Evolutionary conservation across 805 yeast species (phyloP).

Genomic region (Candida pseudoglaebosa): DNA sequence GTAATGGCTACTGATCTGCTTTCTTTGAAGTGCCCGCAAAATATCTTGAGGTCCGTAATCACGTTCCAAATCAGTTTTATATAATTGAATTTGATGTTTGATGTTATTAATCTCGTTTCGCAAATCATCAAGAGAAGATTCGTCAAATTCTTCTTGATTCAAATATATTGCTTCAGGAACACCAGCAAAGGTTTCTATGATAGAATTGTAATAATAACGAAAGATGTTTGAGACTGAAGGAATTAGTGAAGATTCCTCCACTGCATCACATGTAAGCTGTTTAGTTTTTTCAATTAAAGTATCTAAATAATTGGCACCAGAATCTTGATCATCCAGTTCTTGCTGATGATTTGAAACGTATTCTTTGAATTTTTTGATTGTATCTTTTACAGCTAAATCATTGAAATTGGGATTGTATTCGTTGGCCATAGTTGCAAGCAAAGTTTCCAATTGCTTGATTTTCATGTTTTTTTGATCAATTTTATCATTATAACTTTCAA

Average conservation of each 20-base stretch:
- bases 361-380: constrained; percentile 54
- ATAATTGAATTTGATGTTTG: constrained; percentile 11
- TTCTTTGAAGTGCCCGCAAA: constrained; percentile 51
- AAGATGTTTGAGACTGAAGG: constrained; percentile 23
- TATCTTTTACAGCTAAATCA: constrained; percentile 78
- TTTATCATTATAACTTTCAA: constrained; percentile 10
- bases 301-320: constrained; percentile 8
- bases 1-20: constrained; percentile 44
- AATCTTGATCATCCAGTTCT: constrained; percentile 1
- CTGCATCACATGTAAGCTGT: constrained; percentile 1
- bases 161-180: background rate
- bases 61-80: constrained; percentile 19
- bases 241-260: background rate
- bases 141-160: background rate
- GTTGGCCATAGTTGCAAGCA: constrained; percentile 46
- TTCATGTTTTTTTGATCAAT: constrained; percentile 12
- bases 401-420: constrained; percentile 82
- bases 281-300: constrained; percentile 12
- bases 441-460: constrained; percentile 36
- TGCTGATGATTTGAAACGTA: constrained; percentile 38
- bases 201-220: constrained; percentile 19
- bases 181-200: constrained; percentile 1
- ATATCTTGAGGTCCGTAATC: constrained; percentile 63
- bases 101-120: constrained; percentile 14
- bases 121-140: constrained; percentile 11